A percentile compares a stretch with the other conserved stretches of the same genome.
Evolutionary conservation across 805 yeast genomes (phyloP).

Genomic region (Zygosaccharomyces rouxii): DNA sequence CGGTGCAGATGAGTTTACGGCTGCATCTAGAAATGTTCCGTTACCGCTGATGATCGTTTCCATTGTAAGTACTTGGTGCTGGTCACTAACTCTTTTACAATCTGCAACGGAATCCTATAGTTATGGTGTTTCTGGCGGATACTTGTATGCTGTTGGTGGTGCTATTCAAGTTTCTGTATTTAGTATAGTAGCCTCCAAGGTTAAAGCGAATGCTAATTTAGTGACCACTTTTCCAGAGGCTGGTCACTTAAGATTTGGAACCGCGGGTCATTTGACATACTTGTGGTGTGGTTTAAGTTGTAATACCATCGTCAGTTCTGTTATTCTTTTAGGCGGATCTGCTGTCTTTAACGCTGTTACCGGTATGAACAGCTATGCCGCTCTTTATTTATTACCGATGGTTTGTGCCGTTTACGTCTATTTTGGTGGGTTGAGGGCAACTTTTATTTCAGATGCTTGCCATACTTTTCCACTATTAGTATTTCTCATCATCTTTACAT

Average conservation of each 20-base stretch:
- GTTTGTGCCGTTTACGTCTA: constrained; percentile 49
- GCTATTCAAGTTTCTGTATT: constrained; percentile 35
- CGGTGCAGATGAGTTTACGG: constrained; percentile 40
- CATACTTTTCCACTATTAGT: constrained; percentile 45
- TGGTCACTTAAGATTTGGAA: constrained; percentile 40
- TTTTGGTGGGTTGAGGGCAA: constrained; percentile 50
- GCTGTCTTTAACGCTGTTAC: constrained; percentile 40
- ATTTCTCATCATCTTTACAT: constrained; percentile 37
- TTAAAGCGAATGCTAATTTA: constrained; percentile 36
- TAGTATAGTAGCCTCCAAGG: constrained; percentile 36
- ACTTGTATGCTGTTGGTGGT: constrained; percentile 31
- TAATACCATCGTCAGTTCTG: constrained; percentile 40
- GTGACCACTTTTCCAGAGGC: constrained; percentile 42
- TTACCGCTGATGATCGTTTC: constrained; percentile 43
- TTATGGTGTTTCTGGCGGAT: constrained; percentile 34
- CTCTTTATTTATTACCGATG: constrained; percentile 43
- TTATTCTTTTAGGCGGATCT: constrained; percentile 44
- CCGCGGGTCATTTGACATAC: constrained; percentile 37
- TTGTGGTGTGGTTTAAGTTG: constrained; percentile 39
- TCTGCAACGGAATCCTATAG: constrained; percentile 33
- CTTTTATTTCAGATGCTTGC: constrained; percentile 49
- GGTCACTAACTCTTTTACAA: constrained; percentile 34
- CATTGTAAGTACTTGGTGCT: constrained; percentile 41
- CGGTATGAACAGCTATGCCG: constrained; percentile 46
- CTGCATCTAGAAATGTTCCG: constrained; percentile 43